These are phyloP conservation scores for Pholiota conissans DNA, from an alignment of 768 basidiomycete genomes.

Conservation along the genomic window DNA sequence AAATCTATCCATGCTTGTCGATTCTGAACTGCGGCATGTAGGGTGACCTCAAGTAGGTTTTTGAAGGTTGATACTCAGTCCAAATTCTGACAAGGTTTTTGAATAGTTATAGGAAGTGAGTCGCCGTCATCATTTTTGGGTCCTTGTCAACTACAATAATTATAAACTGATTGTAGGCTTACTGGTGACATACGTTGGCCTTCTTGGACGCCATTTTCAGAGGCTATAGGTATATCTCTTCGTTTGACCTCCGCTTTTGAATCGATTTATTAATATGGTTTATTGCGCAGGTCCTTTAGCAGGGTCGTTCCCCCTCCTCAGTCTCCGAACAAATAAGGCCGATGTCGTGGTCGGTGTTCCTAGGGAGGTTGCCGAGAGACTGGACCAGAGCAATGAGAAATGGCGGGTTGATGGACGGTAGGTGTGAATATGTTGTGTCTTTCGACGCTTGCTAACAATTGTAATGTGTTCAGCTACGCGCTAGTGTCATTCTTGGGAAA, in stretches of 20 bases:
- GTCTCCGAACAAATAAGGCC: slow-evolving; percentile 92
- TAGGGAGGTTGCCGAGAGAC: slow-evolving; percentile 61
- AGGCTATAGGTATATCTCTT: slow-evolving; percentile 64
- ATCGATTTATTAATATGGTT: slow-evolving; percentile 2
- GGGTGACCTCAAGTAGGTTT: slow-evolving; percentile 90
- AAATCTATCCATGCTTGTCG: not conserved
- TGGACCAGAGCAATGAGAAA: slow-evolving; percentile 64
- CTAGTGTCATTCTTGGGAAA: slow-evolving; percentile 34
- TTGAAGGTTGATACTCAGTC: not conserved
- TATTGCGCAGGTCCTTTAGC: slow-evolving; percentile 63
- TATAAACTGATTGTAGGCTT: slow-evolving; percentile 52
- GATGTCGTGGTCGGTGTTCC: slow-evolving; percentile 88
- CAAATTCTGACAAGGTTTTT: not conserved
- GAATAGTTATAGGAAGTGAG: slow-evolving; percentile 60
- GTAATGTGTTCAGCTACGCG: slow-evolving; percentile 37
- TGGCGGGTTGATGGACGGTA: slow-evolving; percentile 86
- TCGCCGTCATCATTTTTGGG: not conserved
- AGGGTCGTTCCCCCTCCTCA: slow-evolving; percentile 78
- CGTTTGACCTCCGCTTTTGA: slow-evolving; percentile 10
- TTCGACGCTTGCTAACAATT: not conserved
- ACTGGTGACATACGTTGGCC: slow-evolving; percentile 91
- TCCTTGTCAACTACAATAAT: not conserved
- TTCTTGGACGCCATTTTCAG: slow-evolving; percentile 68
- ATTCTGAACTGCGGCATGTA: slow-evolving; percentile 25
- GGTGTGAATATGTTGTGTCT: slow-evolving; percentile 20